phyloP scores from a whole-genome alignment of 768 basidiomycete species.

The Mycena metata region DNA sequence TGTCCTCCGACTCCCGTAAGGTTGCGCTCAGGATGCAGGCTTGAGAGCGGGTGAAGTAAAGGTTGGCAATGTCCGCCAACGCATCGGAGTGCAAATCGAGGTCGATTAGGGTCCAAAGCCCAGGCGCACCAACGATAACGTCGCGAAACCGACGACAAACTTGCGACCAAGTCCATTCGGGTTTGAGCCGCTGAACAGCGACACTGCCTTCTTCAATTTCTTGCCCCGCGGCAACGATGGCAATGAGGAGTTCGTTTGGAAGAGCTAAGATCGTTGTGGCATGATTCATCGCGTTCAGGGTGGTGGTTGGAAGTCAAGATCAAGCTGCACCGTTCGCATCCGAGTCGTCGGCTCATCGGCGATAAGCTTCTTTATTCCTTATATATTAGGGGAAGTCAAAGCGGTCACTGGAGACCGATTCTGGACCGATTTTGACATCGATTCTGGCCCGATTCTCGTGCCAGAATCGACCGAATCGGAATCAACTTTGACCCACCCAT shows the following conservation, averaged over 20 bases:
- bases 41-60: conserved; percentile 9
- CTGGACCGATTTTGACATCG: no score
- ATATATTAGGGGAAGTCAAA: no score
- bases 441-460: no score
- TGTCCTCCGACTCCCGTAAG: background rate
- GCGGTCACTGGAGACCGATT: no score
- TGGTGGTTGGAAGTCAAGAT: no score
- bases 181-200: no score
- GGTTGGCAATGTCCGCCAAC: background rate
- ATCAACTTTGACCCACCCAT: no score
- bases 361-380: no score
- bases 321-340: no score
- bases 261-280: background rate
- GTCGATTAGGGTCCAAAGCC: background rate
- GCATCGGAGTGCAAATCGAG: background rate
- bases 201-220: background rate
- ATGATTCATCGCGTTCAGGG: no score
- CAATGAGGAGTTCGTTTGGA: conserved; percentile 7
- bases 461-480: no score
- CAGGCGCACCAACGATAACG: background rate
- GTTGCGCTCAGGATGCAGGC: background rate
- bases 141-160: conserved; percentile 5
- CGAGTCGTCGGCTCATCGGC: no score
- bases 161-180: conserved; percentile 8
- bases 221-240: background rate